Percentiles rank a stretch among this genome's conserved stretches.
phyloP scores from a whole-genome alignment of 192 early-diverging fungal species.

The Gigaspora rosea region DNA sequence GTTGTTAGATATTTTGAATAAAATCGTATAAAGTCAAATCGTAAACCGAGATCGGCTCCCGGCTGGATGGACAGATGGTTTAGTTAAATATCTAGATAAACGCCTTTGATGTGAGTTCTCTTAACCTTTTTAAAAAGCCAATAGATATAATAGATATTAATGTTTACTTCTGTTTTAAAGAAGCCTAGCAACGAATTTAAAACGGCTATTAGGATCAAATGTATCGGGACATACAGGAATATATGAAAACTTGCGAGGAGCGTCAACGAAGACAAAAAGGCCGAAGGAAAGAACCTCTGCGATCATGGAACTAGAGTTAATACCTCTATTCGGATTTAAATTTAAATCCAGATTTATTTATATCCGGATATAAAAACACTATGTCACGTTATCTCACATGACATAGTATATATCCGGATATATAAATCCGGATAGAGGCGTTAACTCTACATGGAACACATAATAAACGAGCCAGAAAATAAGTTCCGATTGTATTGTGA shows the following conservation, averaged over 20 bases:
- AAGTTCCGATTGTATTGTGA: conserved; percentile 21
- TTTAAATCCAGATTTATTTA: too few relatives aligned
- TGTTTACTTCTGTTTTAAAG: background rate
- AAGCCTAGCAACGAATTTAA: background rate
- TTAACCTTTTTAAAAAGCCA: background rate
- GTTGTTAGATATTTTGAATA: background rate
- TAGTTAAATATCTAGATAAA: background rate
- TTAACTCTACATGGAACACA: background rate
- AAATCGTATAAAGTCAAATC: background rate
- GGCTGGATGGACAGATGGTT: background rate
- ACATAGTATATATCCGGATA: too few relatives aligned
- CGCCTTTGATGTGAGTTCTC: background rate
- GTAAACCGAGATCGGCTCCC: background rate
- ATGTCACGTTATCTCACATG: too few relatives aligned
- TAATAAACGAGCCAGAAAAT: background rate
- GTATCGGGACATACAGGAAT: too few relatives aligned
- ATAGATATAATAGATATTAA: background rate
- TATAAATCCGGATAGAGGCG: too few relatives aligned
- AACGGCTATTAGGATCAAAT: too few relatives aligned
- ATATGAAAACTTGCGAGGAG: too few relatives aligned
- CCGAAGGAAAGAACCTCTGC: too few relatives aligned
- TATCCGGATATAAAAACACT: too few relatives aligned
- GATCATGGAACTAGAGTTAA: too few relatives aligned
- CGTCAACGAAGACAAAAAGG: too few relatives aligned
- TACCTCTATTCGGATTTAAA: too few relatives aligned